Evolutionary conservation across 331 rosid species (phyloP), one percentile per base, ranked within the genome.

Genomic region (Malus hybrid): DNA sequence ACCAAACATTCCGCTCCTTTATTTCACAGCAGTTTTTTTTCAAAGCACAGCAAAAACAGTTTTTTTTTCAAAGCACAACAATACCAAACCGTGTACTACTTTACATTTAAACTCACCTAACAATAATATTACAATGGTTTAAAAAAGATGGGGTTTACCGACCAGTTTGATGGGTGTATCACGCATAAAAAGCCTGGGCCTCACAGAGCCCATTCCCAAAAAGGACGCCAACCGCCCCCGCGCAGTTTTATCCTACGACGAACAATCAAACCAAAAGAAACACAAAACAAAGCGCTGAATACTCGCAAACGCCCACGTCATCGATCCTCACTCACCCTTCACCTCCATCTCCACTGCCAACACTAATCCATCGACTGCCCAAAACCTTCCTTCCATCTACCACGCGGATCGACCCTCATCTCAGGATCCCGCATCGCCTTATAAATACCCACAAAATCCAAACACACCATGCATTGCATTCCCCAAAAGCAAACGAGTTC

Each of bases 231-330:
- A 70, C 22, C 14, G 7, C 22, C 34, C 34, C 81, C 76, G 65
- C 75, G 70, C 71, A 32, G 28, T 22, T 61, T 77, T 77, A 13
- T 33, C 8, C 67, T 3, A 24, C 34, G 24, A 68, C 68, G 60
- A 53, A 18, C 33, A 15, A 52, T 52, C 57, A 76, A 67, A 76
- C 57, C 53, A 70, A 60, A 60, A 26, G 50, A 53, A 44, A 62
- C 63, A 71, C 63, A 44, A 32, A 68, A 36, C 9, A 66, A 66
- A 24, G 65, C 71, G 74, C 69, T 5, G 42, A 61, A n/a, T 1
- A 9, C 2, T 57, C 11, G 5, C 18, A 73, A 60, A 3, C 68
- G 44, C 28, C 83, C 79, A 68, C 72, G 83, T 75, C 79, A 69
- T 28, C 79, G 72, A 80, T 80, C 83, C 76, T 36, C 65, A 10